A percentile compares a stretch with the other conserved stretches of the same genome.
phyloP scores from a whole-genome alignment of 2,329 filamentous ascomycete genomes.

The Colletotrichum chrysophilum region DNA sequence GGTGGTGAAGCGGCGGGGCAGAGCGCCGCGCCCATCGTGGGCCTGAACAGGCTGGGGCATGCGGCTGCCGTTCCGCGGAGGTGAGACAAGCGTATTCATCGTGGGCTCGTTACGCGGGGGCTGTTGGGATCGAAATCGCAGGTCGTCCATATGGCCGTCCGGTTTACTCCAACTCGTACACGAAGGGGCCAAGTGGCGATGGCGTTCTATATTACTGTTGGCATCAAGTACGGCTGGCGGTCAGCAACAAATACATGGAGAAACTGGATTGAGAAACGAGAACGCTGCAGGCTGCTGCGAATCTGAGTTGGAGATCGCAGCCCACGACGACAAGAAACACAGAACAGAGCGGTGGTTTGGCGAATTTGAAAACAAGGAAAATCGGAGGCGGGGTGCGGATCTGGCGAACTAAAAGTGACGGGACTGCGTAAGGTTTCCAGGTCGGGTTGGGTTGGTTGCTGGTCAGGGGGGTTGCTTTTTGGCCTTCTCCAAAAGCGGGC shows the following conservation, averaged over 20 bases:
- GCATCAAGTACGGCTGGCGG: slow-evolving; percentile 14
- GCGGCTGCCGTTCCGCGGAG: slow-evolving; percentile 72
- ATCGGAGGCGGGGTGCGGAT: slow-evolving; percentile 18
- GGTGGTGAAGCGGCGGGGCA: slow-evolving; percentile 93
- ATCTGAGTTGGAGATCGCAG: background rate
- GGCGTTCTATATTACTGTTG: slow-evolving; percentile 39
- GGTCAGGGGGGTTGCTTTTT: slow-evolving; percentile 4
- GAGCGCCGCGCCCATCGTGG: slow-evolving; percentile 75
- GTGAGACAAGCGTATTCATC: slow-evolving; percentile 77
- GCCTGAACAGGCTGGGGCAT: slow-evolving; percentile 59
- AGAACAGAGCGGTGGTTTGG: slow-evolving; percentile 8
- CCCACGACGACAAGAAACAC: slow-evolving; percentile 7
- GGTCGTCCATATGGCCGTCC: slow-evolving; percentile 68
- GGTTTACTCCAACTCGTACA: slow-evolving; percentile 51
- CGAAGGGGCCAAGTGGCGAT: slow-evolving; percentile 31
- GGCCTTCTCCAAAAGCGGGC: slow-evolving; percentile 17
- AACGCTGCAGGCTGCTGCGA: background rate
- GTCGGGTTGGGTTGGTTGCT: slow-evolving; percentile 1
- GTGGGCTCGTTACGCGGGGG: slow-evolving; percentile 78
- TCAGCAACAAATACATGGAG: slow-evolving; percentile 12
- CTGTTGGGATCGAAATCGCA: slow-evolving; percentile 79
- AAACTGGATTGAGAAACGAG: background rate
- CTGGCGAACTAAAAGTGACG: background rate
- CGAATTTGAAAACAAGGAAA: slow-evolving; percentile 14
- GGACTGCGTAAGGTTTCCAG: background rate